Conservation (phyloP, 208 protist genomes). For the Acanthamoeba sp. region DNA sequence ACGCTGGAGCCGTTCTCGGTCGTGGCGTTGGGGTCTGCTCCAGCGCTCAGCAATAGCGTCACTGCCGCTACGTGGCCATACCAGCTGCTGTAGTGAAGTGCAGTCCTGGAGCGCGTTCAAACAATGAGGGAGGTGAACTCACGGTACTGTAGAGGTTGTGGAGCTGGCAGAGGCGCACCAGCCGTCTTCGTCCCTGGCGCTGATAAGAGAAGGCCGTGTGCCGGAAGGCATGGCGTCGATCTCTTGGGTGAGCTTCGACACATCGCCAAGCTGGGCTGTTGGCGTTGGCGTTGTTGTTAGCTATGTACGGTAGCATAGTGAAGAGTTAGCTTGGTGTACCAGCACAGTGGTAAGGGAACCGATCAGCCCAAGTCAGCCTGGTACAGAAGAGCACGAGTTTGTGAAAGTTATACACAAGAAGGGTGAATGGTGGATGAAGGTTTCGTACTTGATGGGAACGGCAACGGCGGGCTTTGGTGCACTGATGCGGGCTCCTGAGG, state of each 20-base stretch:
- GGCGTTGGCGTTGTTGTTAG: background rate
- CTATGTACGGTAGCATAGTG: background rate
- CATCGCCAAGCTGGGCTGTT: constrained; percentile 35
- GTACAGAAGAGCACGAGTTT: background rate
- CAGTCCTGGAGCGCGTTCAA: background rate
- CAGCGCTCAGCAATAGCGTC: background rate
- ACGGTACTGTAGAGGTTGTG: background rate
- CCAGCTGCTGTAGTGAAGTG: constrained; percentile 48
- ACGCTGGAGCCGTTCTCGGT: constrained; percentile 22
- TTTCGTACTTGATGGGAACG: background rate
- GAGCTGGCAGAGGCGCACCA: background rate
- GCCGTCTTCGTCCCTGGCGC: constrained; percentile 32
- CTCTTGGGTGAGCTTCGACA: background rate
- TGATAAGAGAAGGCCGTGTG: background rate
- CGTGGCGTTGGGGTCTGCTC: constrained; percentile 25
- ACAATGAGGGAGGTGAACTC: background rate
- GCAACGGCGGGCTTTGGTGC: background rate
- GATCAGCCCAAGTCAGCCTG: constrained; percentile 31
- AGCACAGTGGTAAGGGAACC: constrained; percentile 35
- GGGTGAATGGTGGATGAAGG: background rate
- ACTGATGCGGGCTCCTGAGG: background rate
- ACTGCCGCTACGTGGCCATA: constrained; percentile 24
- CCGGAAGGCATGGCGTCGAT: constrained; percentile 19
- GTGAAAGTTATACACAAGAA: background rate
- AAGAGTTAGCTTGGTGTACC: background rate